These are phyloP conservation scores for Lactarius evosmus DNA, from an alignment of 768 basidiomycete species.

Conservation along the genomic window DNA sequence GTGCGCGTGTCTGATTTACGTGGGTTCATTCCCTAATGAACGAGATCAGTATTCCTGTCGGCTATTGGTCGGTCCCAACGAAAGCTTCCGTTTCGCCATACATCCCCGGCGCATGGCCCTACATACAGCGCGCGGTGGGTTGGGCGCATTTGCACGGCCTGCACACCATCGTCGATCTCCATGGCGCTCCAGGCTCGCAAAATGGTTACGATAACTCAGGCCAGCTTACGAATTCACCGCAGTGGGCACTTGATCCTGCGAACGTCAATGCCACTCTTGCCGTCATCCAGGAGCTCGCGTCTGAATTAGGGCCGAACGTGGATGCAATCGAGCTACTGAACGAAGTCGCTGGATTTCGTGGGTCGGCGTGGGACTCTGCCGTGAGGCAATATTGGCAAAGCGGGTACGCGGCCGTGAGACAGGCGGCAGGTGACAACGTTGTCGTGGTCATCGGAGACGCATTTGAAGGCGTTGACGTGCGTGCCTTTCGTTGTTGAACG, in stretches of 20 bases:
- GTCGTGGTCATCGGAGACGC: constrained; percentile 73
- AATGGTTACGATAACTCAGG: constrained; percentile 76
- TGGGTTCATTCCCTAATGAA: constrained; percentile 2
- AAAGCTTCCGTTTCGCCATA: constrained; percentile 52
- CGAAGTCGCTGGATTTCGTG: constrained; percentile 58
- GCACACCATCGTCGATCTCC: constrained; percentile 72
- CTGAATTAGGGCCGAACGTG: constrained; percentile 52
- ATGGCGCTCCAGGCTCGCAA: constrained; percentile 63
- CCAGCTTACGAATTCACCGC: constrained; percentile 51
- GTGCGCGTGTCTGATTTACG: not conserved
- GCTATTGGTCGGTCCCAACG: constrained; percentile 79
- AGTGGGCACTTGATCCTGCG: constrained; percentile 49
- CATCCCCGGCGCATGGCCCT: constrained; percentile 62
- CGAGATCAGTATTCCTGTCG: constrained; percentile 56
- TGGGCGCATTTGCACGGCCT: constrained; percentile 63
- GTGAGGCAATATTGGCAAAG: constrained; percentile 56
- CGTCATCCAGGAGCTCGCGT: constrained; percentile 51
- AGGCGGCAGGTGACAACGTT: constrained; percentile 44
- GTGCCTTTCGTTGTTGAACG: constrained; percentile 12
- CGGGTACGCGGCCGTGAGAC: constrained; percentile 57
- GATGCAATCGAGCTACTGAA: constrained; percentile 69
- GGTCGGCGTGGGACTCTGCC: constrained; percentile 40
- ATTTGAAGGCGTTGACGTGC: constrained; percentile 57
- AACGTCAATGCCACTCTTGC: constrained; percentile 57
- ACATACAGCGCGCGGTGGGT: constrained; percentile 57